Evolutionary conservation across 1,284 basidiomycete species (phyloP), one percentile per base, ranked within the genome.

Genomic region (Trichosporon ovoides): DNA sequence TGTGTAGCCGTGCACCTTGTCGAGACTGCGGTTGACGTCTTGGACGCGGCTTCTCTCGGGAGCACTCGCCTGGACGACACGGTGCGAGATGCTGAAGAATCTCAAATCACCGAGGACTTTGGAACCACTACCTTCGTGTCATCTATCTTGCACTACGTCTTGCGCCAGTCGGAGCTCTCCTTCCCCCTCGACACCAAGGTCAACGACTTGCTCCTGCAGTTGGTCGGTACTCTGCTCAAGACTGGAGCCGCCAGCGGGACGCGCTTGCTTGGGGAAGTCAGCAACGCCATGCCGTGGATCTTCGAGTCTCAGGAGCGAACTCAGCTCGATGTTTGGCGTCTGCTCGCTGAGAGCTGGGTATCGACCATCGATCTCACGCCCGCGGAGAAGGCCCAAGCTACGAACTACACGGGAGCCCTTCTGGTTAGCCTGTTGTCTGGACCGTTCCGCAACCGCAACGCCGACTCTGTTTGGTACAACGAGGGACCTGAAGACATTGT

Each of bases 391-490:
- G 53, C 67, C 0, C 64, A 64, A 1, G 33, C 55, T 9, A 70
- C 69, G 1, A 73, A 76, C 55, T 66, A 73, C 57, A 76, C 73
- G 2, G 73, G 74, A 24, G 66, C 62, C 5, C 55, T 76, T 3
- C 69, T 76, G 7, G 68, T 74, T 16, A 67, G 62, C n/a, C 63
- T 76, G 10, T 67, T 76, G 2, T 70, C 72, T 0, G 63, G 63
- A 7, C 73, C 74, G 0, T 76, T 74, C 68, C 64, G 71, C 37
- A 65, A 52, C 19, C 34, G 61, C n/a, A 19, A 55, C 12, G 51
- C 68, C 35, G 58, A 59, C 0, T 73, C 72, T 1, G 46, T 59
- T 11, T 76, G 74, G 74, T 71, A 74, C 59, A 59, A 52, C 31
- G 13, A 49, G 7, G 63, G 68, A 2, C 53, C 55, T 5, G 7